Evolutionary conservation across 192 early-diverging fungal genomes (phyloP).

Genomic region (Coemansia sp.): DNA sequence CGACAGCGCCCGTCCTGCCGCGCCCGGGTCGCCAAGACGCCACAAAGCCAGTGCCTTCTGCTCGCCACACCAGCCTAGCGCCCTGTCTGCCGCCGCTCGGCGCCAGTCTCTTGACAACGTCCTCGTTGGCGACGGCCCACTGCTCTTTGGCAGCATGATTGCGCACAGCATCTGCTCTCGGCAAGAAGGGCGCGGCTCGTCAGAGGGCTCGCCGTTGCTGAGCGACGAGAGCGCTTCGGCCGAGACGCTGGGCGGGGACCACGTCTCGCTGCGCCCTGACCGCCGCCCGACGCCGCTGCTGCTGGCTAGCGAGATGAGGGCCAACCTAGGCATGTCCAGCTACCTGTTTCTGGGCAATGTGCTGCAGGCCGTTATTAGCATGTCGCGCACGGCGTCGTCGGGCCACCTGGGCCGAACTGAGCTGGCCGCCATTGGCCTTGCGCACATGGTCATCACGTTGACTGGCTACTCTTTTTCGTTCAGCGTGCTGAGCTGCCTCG

Average conservation of each 20-base stretch:
- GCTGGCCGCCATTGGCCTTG: conserved; percentile 64
- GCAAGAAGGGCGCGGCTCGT: background rate
- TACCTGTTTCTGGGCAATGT: conserved; percentile 56
- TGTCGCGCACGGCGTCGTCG: conserved; percentile 59
- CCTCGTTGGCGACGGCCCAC: conserved; percentile 2
- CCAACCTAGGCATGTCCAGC: conserved; percentile 16
- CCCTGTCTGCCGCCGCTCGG: background rate
- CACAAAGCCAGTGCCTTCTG: no score
- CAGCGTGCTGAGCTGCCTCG: conserved; percentile 67
- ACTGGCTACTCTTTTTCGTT: conserved; percentile 66
- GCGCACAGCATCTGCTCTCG: background rate
- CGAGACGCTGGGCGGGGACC: conserved; percentile 1
- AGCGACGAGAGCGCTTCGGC: conserved; percentile 1
- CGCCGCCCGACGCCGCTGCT: conserved; percentile 4
- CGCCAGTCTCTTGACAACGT: conserved; percentile 1
- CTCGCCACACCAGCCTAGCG: background rate
- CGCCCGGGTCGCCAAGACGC: background rate
- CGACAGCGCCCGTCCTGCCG: conserved; percentile 28
- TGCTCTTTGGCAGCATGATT: conserved; percentile 2
- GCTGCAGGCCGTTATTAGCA: conserved; percentile 59
- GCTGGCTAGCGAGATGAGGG: conserved; percentile 8
- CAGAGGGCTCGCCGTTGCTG: conserved; percentile 15
- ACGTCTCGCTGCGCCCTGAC: no score
- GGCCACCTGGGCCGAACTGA: conserved; percentile 60
- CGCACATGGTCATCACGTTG: conserved; percentile 68